phyloP scores from a whole-genome alignment of 2,329 filamentous ascomycete genomes.

The Colletotrichum filicis region DNA sequence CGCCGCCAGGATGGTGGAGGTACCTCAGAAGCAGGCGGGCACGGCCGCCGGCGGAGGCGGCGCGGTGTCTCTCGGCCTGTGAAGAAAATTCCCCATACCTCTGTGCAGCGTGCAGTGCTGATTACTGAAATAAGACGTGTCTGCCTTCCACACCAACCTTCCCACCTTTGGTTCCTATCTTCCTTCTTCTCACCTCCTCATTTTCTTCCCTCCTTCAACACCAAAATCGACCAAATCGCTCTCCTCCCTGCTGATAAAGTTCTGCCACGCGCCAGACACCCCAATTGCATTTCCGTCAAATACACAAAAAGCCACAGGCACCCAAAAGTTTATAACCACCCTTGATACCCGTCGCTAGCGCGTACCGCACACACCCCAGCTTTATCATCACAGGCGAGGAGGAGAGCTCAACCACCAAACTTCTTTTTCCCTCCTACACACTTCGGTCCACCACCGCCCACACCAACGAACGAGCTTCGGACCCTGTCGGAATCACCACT shows the following conservation, averaged over 20 bases:
- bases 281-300: not conserved
- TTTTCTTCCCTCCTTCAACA: constrained; percentile 14
- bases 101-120: too few relatives aligned
- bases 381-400: constrained; percentile 31
- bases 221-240: constrained; percentile 5
- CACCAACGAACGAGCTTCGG: constrained; percentile 10
- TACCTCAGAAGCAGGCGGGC: not conserved
- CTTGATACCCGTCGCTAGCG: constrained; percentile 20
- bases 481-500: not conserved
- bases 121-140: constrained; percentile 21
- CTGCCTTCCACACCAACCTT: not conserved
- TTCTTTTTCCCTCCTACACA: not conserved
- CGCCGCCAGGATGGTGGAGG: not conserved
- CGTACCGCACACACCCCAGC: constrained; percentile 3
- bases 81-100: constrained; percentile 25
- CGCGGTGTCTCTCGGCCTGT: constrained; percentile 26
- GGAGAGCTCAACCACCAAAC: constrained; percentile 26
- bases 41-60: constrained; percentile 1
- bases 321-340: not conserved
- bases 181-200: not conserved
- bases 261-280: not conserved
- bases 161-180: not conserved
- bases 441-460: not conserved
- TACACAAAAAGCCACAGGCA: not conserved
- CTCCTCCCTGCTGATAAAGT: constrained; percentile 34